Conservation (phyloP, 352 stramenopile species). For the Pythium aristosporum region DNA sequence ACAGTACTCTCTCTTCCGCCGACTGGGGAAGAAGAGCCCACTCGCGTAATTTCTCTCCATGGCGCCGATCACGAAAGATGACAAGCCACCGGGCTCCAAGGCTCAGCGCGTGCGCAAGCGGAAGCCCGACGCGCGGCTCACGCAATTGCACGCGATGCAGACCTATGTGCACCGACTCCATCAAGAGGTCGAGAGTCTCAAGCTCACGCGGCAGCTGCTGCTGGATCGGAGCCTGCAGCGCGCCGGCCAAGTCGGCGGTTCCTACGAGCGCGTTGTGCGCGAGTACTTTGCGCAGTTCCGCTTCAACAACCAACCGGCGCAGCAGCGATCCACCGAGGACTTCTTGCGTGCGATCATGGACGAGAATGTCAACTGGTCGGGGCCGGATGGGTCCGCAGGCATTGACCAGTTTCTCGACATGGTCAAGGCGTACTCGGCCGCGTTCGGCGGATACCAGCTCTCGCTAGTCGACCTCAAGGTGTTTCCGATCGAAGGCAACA, state of each 20-base stretch:
- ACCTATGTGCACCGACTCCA: slow-evolving; percentile 19
- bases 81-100: slow-evolving; percentile 11
- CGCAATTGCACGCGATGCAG: slow-evolving; percentile 17
- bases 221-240: slow-evolving; percentile 18
- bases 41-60: not conserved
- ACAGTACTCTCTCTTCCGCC: too few relatives aligned
- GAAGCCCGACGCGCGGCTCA: slow-evolving; percentile 18
- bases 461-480: slow-evolving; percentile 14
- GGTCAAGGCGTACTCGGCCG: slow-evolving; percentile 13
- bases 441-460: slow-evolving; percentile 13
- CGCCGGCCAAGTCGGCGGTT: slow-evolving; percentile 13
- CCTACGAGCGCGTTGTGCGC: slow-evolving; percentile 17
- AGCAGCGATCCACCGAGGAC: not conserved
- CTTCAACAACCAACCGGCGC: not conserved
- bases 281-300: slow-evolving; percentile 21
- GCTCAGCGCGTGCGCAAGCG: slow-evolving; percentile 17
- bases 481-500: slow-evolving; percentile 11
- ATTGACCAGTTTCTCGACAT: slow-evolving; percentile 15
- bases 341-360: slow-evolving; percentile 19
- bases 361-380: slow-evolving; percentile 15
- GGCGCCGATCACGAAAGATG: not conserved
- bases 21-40: too few relatives aligned
- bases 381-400: not conserved
- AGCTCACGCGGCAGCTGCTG: slow-evolving; percentile 20
- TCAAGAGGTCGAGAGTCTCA: slow-evolving; percentile 22